Base-by-base conservation (phyloP, 2,329 filamentous ascomycete species). In the Trichoderma sp. region DNA sequence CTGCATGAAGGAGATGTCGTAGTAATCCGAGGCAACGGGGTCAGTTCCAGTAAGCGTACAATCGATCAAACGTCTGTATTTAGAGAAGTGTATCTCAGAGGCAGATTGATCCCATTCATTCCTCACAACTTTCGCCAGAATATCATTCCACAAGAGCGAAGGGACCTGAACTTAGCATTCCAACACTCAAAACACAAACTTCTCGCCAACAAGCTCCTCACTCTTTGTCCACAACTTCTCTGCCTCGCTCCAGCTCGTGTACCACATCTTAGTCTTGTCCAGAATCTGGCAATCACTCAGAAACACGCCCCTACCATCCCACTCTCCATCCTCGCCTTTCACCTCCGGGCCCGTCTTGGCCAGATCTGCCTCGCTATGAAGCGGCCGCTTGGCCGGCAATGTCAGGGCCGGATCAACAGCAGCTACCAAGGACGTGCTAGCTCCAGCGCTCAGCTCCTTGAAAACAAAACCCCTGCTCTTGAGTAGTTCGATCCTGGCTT, bases 281-380 rank as follows among this genome's bases (percentile, higher is more conserved):
- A 19, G 21, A 28, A 63, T 28, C 41, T 63, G 60, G 4, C 60
- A 63, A 7, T 63, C 60, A 5, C 41, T 54, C 60, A 63, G 4
- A 26, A 26, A 63, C 60, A 63, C 60, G 2, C 60, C 60, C 41
- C 60, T 63, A 2, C 60, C 60, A 5, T 63, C 60, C 60, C 60
- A 63, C 15, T 63, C 50, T 43, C 60, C 60, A 47, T 63, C 50
- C 10, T 63, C 60, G 9, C 60, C 60, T 7, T 26, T 55, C 2
- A 55, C 5, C 26, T 55, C 50, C 7, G 21, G 30, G 19, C 50
- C 21, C 2, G 15, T 54, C 41, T 63, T 63, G 17, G 41, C 60
- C 14, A 63, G 26, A 41, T 63, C 60, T 1, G 21, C 50, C 19
- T 63, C 60, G 3, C 41, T 55, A 14, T 26, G n/a, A 26, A 55